These are phyloP conservation scores for Mallotus nudiflorus DNA, from an alignment of 345 rosid species.

Conservation along the genomic window DNA sequence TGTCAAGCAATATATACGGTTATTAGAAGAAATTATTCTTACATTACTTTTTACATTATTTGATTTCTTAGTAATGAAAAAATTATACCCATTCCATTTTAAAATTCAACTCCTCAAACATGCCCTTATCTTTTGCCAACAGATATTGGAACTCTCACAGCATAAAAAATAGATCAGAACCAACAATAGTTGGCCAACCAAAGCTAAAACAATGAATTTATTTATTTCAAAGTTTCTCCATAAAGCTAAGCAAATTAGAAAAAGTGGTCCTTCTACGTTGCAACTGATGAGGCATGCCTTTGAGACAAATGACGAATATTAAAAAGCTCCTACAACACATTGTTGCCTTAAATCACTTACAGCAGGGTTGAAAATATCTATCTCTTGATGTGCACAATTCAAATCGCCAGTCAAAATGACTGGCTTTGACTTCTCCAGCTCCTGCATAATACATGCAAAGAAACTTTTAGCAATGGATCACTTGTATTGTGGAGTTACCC, in stretches of 20 bases:
- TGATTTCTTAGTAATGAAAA: too few species aligned
- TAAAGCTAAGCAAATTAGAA: neutral
- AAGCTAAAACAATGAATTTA: neutral
- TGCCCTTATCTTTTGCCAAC: too few species aligned
- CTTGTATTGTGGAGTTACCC: neutral
- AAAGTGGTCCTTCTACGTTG: neutral
- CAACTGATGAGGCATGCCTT: neutral
- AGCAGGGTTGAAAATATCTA: slow-evolving; percentile 79
- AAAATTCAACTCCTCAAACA: too few species aligned
- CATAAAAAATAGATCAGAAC: neutral
- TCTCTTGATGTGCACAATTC: slow-evolving; percentile 95
- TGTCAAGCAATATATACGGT: too few species aligned
- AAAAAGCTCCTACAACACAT: neutral
- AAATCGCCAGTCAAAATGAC: slow-evolving; percentile 94
- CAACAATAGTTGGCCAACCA: neutral
- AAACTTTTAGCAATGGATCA: slow-evolving; percentile 8
- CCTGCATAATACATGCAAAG: slow-evolving; percentile 44
- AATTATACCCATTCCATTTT: too few species aligned
- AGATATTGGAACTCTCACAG: neutral
- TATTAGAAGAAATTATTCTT: too few species aligned
- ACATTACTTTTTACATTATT: too few species aligned
- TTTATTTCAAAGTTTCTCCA: neutral
- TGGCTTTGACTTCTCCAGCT: slow-evolving; percentile 90
- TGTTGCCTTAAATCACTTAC: slow-evolving; percentile 42
- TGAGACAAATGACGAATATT: neutral